These are phyloP conservation scores for Paecilomyces formosus DNA, from an alignment of 2,329 filamentous ascomycete species.

Conservation along the genomic window DNA sequence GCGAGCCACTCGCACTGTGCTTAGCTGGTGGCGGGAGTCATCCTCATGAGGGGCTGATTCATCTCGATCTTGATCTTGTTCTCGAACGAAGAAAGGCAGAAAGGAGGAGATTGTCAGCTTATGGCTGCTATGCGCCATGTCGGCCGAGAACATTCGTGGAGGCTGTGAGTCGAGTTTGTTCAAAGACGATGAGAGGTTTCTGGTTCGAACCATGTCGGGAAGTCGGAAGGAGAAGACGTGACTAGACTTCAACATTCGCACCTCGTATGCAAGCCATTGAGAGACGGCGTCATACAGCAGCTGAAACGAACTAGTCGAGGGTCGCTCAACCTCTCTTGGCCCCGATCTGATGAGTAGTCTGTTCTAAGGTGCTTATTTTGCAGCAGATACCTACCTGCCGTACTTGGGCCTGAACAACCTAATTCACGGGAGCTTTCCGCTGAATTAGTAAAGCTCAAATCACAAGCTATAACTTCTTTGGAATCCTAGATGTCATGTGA, in stretches of 20 bases:
- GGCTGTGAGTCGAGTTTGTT: neutral
- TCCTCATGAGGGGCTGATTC: neutral
- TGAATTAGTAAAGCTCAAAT: neutral
- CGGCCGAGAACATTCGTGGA: neutral
- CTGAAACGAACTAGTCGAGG: neutral
- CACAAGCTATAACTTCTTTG: neutral
- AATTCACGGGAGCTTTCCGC: neutral
- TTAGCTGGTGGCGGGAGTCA: neutral
- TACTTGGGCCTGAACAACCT: neutral
- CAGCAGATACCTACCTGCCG: neutral
- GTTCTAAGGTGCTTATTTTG: neutral
- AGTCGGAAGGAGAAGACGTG: neutral
- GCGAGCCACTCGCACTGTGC: neutral
- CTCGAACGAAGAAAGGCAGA: too few species aligned
- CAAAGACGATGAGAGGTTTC: neutral
- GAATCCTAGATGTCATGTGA: neutral
- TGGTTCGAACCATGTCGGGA: neutral
- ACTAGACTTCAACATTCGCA: neutral
- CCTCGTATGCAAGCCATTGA: neutral
- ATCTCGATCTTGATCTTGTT: too few species aligned
- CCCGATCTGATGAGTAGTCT: neutral
- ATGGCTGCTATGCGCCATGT: neutral
- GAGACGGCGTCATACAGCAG: neutral
- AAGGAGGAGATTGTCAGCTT: neutral
- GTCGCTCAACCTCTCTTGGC: neutral